Conservation (phyloP, 345 rosid genomes). For the Citrus unshiu region DNA sequence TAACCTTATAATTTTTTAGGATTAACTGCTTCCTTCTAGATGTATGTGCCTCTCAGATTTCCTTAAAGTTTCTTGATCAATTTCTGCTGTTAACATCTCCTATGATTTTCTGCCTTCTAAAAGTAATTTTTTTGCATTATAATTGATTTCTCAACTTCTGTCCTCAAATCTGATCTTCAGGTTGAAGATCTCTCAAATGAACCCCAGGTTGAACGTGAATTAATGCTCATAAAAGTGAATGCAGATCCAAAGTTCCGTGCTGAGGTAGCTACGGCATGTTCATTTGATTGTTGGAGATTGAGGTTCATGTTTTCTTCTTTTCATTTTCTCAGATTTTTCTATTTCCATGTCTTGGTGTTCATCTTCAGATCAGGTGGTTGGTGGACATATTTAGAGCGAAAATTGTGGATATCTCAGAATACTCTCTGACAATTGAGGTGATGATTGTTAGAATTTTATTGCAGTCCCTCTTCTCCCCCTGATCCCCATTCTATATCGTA, state of each 20-base stretch:
- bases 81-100: background rate
- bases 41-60: background rate
- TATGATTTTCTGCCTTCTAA: background rate
- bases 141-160: background rate
- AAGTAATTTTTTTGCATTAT: background rate
- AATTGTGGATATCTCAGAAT: slow-evolving; percentile 81
- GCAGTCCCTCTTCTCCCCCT: background rate
- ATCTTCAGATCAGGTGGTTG: slow-evolving; percentile 81
- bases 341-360: slow-evolving; percentile 11
- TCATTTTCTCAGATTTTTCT: background rate
- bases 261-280: slow-evolving; percentile 46
- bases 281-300: background rate
- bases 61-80: background rate
- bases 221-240: slow-evolving; percentile 84
- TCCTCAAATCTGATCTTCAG: slow-evolving; percentile 22
- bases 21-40: background rate
- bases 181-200: slow-evolving; percentile 91
- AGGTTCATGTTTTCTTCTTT: background rate
- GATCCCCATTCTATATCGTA: background rate
- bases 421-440: slow-evolving; percentile 82
- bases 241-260: slow-evolving; percentile 57
- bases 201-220: slow-evolving; percentile 93
- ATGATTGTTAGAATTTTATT: slow-evolving; percentile 8
- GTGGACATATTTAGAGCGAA: slow-evolving; percentile 86
- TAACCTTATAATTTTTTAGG: background rate